Evolutionary conservation across 2,329 filamentous ascomycete genomes (phyloP).

Genomic region (Zasmidium cellare): DNA sequence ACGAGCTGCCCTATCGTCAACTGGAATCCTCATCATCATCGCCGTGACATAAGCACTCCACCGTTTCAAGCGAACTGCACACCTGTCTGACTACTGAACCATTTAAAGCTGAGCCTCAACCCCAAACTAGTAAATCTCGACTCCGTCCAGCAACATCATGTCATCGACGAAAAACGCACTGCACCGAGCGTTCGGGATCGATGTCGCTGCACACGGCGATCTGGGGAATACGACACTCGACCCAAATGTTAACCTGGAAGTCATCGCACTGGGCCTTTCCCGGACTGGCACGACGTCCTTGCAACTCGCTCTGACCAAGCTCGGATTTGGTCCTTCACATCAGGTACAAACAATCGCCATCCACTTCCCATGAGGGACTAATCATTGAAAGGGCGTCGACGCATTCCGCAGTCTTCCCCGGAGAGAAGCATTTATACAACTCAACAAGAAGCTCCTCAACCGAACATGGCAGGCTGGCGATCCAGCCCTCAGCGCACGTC

Average conservation of each 20-base stretch:
- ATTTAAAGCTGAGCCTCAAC: too few species aligned
- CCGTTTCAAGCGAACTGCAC: neutral
- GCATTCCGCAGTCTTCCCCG: neutral
- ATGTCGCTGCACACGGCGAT: conserved; percentile 4
- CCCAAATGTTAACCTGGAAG: neutral
- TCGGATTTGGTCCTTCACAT: conserved; percentile 1
- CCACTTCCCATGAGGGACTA: neutral
- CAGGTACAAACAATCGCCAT: neutral
- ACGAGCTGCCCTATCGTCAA: neutral
- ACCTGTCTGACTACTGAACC: too few species aligned
- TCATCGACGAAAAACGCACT: neutral
- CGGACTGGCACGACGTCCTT: conserved; percentile 3
- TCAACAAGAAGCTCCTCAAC: neutral
- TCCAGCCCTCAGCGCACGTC: neutral
- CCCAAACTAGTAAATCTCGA: too few species aligned
- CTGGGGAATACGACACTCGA: neutral
- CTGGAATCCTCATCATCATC: neutral
- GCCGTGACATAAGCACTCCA: neutral
- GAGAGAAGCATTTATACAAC: neutral
- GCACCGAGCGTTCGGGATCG: conserved; percentile 2
- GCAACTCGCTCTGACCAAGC: conserved; percentile 1
- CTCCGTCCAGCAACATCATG: neutral
- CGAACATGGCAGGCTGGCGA: neutral
- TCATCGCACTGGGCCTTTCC: conserved; percentile 2
- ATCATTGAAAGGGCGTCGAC: neutral